A percentile compares a stretch with the other conserved stretches of the same genome.
Evolutionary conservation across 1,139 yeast genomes (phyloP).

Genomic region (Geotrichum carabidarum): DNA sequence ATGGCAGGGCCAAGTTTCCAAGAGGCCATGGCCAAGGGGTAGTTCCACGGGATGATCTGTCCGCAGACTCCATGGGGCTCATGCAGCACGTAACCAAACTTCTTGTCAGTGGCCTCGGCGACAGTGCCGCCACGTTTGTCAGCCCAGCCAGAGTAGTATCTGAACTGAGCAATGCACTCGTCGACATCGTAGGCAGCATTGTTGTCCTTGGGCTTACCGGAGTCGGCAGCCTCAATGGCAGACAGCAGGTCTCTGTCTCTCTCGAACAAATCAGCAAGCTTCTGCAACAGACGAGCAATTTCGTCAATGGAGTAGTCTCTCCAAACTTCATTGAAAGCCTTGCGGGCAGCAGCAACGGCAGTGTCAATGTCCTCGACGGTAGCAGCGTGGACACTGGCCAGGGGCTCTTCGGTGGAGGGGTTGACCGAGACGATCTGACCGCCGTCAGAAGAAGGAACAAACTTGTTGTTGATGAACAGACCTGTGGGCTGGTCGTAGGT

Average conservation of each 20-base stretch:
- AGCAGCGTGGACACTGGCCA: slow-evolving; percentile 52
- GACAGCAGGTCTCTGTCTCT: slow-evolving; percentile 46
- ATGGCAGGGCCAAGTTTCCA: slow-evolving; percentile 75
- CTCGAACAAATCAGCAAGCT: slow-evolving; percentile 52
- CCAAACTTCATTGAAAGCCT: slow-evolving; percentile 50
- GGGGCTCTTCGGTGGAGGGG: slow-evolving; percentile 48
- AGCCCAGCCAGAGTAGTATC: slow-evolving; percentile 78
- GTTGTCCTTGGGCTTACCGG: slow-evolving; percentile 51
- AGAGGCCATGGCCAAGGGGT: slow-evolving; percentile 72
- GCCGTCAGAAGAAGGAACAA: slow-evolving; percentile 57
- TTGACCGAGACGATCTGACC: slow-evolving; percentile 43
- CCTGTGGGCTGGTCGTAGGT: slow-evolving; percentile 67
- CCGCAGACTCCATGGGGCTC: slow-evolving; percentile 88
- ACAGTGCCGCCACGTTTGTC: slow-evolving; percentile 71
- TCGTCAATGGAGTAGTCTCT: slow-evolving; percentile 43
- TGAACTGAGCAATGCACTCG: slow-evolving; percentile 46
- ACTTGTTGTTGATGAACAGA: slow-evolving; percentile 76
- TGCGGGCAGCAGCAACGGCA: slow-evolving; percentile 57
- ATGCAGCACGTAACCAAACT: slow-evolving; percentile 54
- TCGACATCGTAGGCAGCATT: slow-evolving; percentile 51
- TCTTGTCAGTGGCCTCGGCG: slow-evolving; percentile 57
- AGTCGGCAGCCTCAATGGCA: slow-evolving; percentile 55
- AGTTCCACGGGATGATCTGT: slow-evolving; percentile 88
- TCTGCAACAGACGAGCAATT: slow-evolving; percentile 44
- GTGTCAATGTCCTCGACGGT: slow-evolving; percentile 51